These are phyloP conservation scores for Didymella keratinophila DNA, from an alignment of 2,329 filamentous ascomycete species.

Conservation along the genomic window DNA sequence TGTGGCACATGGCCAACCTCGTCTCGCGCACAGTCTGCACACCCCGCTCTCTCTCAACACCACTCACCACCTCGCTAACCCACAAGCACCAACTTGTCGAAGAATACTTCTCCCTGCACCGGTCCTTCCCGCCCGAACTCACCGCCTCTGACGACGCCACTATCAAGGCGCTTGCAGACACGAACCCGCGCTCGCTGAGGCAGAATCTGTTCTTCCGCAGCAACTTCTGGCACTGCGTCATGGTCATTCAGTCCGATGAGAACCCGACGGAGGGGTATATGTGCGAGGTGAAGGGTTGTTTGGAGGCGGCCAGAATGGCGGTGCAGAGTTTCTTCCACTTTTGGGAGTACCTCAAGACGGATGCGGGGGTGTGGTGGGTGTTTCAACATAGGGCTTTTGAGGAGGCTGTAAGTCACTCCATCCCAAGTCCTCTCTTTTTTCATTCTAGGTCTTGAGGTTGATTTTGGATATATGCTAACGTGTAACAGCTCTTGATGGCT, in stretches of 20 bases:
- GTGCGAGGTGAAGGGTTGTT: constrained; percentile 70
- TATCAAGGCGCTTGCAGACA: constrained; percentile 64
- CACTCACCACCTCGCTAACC: constrained; percentile 71
- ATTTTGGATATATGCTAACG: no score
- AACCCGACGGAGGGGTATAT: constrained; percentile 62
- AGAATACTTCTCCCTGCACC: constrained; percentile 74
- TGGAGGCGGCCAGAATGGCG: constrained; percentile 79
- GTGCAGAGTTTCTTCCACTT: constrained; percentile 78
- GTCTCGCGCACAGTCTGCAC: constrained; percentile 80
- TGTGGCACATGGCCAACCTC: constrained; percentile 80
- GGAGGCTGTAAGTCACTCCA: constrained; percentile 78
- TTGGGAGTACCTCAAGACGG: constrained; percentile 71
- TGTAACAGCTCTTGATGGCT: constrained; percentile 48
- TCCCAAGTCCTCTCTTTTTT: no score
- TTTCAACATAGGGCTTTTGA: constrained; percentile 83
- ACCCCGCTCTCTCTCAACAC: constrained; percentile 75
- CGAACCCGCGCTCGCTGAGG: constrained; percentile 71
- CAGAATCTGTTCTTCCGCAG: constrained; percentile 82
- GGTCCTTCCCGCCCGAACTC: constrained; percentile 75
- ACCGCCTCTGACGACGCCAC: constrained; percentile 71
- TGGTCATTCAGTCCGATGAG: constrained; percentile 78
- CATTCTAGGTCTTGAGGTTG: no score
- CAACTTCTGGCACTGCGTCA: constrained; percentile 84
- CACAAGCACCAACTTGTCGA: constrained; percentile 75
- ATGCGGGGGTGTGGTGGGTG: constrained; percentile 84